Conservation (phyloP, 257 asterid genomes). For the Plectranthus barbatus region DNA sequence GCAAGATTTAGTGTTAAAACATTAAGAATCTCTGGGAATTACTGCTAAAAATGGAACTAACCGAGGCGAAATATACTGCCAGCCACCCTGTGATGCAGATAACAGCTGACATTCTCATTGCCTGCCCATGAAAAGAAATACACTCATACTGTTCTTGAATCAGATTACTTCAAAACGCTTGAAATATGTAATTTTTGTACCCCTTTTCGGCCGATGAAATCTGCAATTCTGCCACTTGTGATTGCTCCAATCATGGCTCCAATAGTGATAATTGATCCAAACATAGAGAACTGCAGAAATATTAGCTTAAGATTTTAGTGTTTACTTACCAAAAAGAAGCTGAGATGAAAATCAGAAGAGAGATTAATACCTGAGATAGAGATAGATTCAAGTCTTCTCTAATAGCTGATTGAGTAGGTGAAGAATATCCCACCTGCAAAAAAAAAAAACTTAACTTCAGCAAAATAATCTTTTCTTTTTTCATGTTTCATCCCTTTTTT, state of each 20-base stretch:
- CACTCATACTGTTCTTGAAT: background rate
- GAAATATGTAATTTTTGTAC: constrained; percentile 21
- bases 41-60: background rate
- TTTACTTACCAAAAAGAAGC: background rate
- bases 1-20: background rate
- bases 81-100: constrained; percentile 72
- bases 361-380: constrained; percentile 49
- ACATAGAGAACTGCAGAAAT: constrained; percentile 49
- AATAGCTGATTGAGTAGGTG: constrained; percentile 76
- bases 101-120: constrained; percentile 69
- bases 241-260: constrained; percentile 92
- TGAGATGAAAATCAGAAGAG: background rate
- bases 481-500: background rate
- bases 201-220: constrained; percentile 71
- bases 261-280: constrained; percentile 74
- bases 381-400: constrained; percentile 56
- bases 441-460: constrained; percentile 20
- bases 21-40: background rate
- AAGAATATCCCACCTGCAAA: constrained; percentile 86
- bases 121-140: constrained; percentile 29
- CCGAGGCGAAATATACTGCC: constrained; percentile 53
- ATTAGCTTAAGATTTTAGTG: background rate
- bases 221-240: constrained; percentile 68
- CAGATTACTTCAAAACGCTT: background rate
- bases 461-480: constrained; percentile 8